phyloP scores from a whole-genome alignment of 139 green algal species.

The Volvox africanus region DNA sequence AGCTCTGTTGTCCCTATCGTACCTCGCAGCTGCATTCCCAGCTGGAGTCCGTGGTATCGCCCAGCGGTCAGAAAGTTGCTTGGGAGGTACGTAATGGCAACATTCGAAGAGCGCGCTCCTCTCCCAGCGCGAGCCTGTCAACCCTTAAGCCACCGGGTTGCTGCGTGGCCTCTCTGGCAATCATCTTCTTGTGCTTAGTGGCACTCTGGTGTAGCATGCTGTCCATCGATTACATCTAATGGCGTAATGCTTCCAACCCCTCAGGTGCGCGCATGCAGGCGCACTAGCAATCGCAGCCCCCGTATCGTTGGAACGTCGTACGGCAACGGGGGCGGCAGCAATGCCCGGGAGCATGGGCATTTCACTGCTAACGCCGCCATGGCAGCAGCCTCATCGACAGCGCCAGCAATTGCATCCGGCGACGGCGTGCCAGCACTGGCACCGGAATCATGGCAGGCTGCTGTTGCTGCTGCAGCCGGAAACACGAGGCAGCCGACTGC shows the following conservation, averaged over 20 bases:
- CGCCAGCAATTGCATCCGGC: not conserved
- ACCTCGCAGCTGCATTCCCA: slow-evolving; percentile 33
- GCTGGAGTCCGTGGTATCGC: slow-evolving; percentile 33
- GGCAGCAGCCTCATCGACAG: not conserved
- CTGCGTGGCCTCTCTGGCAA: no score
- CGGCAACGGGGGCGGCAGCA: not conserved
- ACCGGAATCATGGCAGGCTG: not conserved
- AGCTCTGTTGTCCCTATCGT: no score
- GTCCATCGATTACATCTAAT: no score
- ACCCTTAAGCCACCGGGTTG: no score
- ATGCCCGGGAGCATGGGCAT: not conserved
- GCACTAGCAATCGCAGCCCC: slow-evolving; percentile 20
- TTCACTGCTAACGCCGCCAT: not conserved
- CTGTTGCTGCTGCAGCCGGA: not conserved
- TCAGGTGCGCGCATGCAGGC: slow-evolving; percentile 17
- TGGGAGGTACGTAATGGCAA: slow-evolving; percentile 17
- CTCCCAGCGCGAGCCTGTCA: no score
- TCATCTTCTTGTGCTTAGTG: no score
- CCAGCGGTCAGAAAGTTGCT: slow-evolving; percentile 11
- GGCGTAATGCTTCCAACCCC: not conserved
- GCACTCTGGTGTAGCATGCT: no score
- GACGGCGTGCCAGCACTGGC: not conserved
- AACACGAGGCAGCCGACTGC: not conserved
- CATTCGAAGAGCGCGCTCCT: no score
- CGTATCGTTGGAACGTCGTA: not conserved